These are phyloP conservation scores for Scopulariopsis brevicaulis DNA, from an alignment of 2,329 filamentous ascomycete species.

Conservation along the genomic window DNA sequence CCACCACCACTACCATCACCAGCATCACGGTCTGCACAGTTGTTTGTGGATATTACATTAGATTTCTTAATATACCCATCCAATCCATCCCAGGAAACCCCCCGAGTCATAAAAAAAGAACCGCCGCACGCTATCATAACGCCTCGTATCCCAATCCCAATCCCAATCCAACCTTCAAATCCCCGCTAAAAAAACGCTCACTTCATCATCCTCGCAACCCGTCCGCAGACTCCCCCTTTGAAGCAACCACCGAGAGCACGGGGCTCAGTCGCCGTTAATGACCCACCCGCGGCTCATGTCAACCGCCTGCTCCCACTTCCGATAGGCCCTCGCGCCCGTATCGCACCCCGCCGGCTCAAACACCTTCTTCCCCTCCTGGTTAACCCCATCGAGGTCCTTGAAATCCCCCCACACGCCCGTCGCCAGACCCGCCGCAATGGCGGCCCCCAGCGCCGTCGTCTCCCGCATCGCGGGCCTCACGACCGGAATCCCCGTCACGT, in stretches of 20 bases:
- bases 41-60: too few species aligned
- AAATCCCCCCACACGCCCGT: conserved; percentile 68
- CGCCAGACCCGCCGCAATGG: conserved; percentile 81
- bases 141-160: too few species aligned
- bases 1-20: too few species aligned
- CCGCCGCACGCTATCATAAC: too few species aligned
- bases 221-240: too few species aligned
- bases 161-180: too few species aligned
- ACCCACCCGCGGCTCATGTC: conserved; percentile 48
- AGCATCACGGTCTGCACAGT: too few species aligned
- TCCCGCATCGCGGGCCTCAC: conserved; percentile 81
- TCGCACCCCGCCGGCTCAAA: conserved; percentile 53
- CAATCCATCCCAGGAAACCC: too few species aligned
- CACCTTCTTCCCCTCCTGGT: conserved; percentile 54
- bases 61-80: too few species aligned
- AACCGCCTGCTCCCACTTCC: conserved; percentile 44
- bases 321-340: conserved; percentile 28
- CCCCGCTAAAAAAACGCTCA: too few species aligned
- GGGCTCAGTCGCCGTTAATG: conserved; percentile 16
- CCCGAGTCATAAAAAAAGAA: too few species aligned
- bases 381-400: conserved; percentile 62
- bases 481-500: conserved; percentile 73
- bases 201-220: too few species aligned
- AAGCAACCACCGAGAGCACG: background rate
- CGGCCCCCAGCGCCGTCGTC: conserved; percentile 79